Evolutionary conservation across 2,329 filamentous ascomycete genomes (phyloP).

Genomic region (Bipolaris victoriae): DNA sequence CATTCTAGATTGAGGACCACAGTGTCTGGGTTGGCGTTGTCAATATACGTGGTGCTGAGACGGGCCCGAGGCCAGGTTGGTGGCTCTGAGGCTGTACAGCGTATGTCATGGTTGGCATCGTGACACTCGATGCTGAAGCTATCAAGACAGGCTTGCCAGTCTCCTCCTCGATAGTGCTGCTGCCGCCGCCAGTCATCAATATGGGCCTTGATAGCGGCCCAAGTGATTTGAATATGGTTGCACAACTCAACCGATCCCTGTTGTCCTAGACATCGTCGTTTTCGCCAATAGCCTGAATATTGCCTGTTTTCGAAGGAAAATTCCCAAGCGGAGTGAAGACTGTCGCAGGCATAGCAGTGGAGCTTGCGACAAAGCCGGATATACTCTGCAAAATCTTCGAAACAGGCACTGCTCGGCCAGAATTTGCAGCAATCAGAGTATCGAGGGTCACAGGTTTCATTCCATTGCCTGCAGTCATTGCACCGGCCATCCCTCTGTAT

Average conservation of each 20-base stretch:
- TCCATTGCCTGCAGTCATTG: background rate
- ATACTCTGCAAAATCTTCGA: too few relatives aligned
- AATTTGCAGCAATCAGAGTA: background rate
- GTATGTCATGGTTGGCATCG: conserved; percentile 26
- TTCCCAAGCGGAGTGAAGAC: background rate
- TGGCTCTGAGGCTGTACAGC: conserved; percentile 23
- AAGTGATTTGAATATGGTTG: conserved; percentile 24
- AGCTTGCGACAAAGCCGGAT: background rate
- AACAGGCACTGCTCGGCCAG: background rate
- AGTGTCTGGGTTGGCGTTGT: conserved; percentile 3
- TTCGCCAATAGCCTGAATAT: too few relatives aligned
- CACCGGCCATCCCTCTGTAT: conserved; percentile 1
- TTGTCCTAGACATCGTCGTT: conserved; percentile 21
- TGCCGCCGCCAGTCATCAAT: conserved; percentile 24
- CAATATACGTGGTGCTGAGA: conserved; percentile 10
- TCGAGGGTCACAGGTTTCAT: background rate
- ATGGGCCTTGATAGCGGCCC: conserved; percentile 26
- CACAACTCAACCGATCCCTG: conserved; percentile 26
- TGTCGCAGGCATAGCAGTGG: background rate
- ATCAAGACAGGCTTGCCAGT: conserved; percentile 23
- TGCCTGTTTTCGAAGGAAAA: background rate
- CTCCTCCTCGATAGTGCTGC: conserved; percentile 10
- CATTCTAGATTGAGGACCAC: conserved; percentile 29
- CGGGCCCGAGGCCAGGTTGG: conserved; percentile 28
- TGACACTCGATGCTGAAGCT: conserved; percentile 28